These are phyloP conservation scores for Citrus unshiu DNA, from an alignment of 345 rosid genomes.

Conservation along the genomic window DNA sequence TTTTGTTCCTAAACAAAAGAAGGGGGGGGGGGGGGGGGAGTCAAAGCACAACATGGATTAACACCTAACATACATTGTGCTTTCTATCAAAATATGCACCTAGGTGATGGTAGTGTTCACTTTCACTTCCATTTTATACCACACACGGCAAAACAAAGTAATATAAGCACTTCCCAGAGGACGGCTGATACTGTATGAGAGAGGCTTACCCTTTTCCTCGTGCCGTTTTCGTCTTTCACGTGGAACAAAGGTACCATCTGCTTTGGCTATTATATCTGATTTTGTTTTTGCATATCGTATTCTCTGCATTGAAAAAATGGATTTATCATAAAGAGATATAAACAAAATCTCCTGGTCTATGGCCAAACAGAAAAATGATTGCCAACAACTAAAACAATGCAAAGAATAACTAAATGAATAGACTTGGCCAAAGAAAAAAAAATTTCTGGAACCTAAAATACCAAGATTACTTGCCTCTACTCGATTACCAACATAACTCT, in stretches of 20 bases:
- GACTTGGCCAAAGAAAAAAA: not conserved
- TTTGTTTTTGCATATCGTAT: conserved; percentile 91
- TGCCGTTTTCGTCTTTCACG: conserved; percentile 93
- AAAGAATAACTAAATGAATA: not conserved
- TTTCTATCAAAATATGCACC: not conserved
- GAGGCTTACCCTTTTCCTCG: conserved; percentile 75
- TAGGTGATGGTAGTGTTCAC: not conserved
- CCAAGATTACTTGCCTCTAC: not conserved
- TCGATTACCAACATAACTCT: not conserved
- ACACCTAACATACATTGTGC: not conserved
- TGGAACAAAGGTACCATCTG: conserved; percentile 97
- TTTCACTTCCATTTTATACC: not conserved
- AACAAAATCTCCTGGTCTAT: not conserved
- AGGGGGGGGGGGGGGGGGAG: too few relatives aligned
- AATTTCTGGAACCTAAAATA: not conserved
- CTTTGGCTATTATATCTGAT: conserved; percentile 89
- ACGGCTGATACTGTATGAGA: not conserved
- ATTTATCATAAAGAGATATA: not conserved
- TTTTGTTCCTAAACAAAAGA: not conserved
- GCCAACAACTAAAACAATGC: not conserved
- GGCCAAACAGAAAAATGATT: not conserved
- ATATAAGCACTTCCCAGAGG: not conserved
- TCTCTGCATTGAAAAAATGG: conserved; percentile 48
- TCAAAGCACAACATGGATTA: too few relatives aligned
- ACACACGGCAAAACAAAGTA: not conserved